Base-by-base conservation (phyloP, 2,329 filamentous ascomycete genomes). In the Ascochyta pisi region DNA sequence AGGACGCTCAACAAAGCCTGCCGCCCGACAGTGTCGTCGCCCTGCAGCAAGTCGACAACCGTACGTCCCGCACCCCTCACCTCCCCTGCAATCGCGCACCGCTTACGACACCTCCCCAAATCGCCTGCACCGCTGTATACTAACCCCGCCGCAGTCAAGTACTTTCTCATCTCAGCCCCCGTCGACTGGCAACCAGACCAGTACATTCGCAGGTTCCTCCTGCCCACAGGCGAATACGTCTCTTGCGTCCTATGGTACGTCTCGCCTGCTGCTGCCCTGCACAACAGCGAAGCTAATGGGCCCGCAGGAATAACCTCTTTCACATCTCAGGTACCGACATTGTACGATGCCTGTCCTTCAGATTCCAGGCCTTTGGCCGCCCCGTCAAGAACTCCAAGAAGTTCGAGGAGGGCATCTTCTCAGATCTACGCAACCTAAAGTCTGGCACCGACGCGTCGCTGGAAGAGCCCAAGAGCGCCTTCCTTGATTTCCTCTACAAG, bases 321-420 rank as follows among this genome's bases (percentile, higher is more conserved):
- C 95, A 99, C 84, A 96, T 99, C 73, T 98, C 95, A 24, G 95
- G 95, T 62, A 99, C 95, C 67, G 95, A 99, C 78, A 99, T 99
- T 73, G 95, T 99, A 60, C 89, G 95, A 85, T 99, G 95, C 74
- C 86, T 99, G 41, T 96, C 95, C 7, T 99, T 99, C 82, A 86
- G 95, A 75, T 99, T 99, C 81, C 95, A 98, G 81, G 95, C 95
- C 47, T 99, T 99, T 74, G 95, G 95, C 69, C 91, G 95, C 54
- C 95, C 95, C 0, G 95, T 99, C 60, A 98, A 97, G 84, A 99
- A 99, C 83, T 96, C 94, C 37, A 99, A 99, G 83, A 99, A 99
- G 79, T 99, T 99, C 74, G 95, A 99, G 79, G 95, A 99, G 79
- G 95, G 95, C 67, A 98, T 99, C 79, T 99, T 99, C 80, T 99